Base-by-base conservation (phyloP, 108 stramenopile species). In the Fragilaria crotonensis region DNA sequence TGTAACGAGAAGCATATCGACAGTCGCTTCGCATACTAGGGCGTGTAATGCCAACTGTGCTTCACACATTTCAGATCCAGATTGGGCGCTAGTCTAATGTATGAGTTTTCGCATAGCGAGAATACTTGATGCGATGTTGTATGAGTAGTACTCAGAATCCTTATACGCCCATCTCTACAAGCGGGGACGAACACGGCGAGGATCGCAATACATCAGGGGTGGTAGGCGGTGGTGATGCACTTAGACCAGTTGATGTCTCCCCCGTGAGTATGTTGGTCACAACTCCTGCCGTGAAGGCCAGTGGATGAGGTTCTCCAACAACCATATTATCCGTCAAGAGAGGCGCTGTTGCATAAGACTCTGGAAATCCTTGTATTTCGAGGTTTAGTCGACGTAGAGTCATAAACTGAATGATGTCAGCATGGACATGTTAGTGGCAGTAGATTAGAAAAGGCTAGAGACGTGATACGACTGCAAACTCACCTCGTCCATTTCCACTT, bases 401-500 rank as follows among this genome's bases (percentile, higher is more conserved):
- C 85, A 93, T 79, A 54, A 93, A 93, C 73, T 85, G 48, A 66
- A 52, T 48, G 17, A 57, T 2, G 26, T 14, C 31, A 55, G 32
- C 9, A 54, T 33, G 22, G 25, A 11, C 3, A 21, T 9, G 3
- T 48, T 36, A 20, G 36, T 41, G 36, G 14, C n/a, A n/a, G n/a
- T n/a, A n/a, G n/a, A n/a, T n/a, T n/a, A n/a, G n/a, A n/a, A n/a
- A n/a, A n/a, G n/a, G n/a, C n/a, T n/a, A n/a, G n/a, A n/a, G n/a
- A n/a, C 7, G 36, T 41, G 14, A 41, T 41, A 28, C 4, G 1
- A 52, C 14, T 55, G 22, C 1, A 17, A 11, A 72, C 73, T 60
- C 41, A 78, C 76, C 68, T 89, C 90, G 68, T 93, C 90, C 85
- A 89, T 87, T 62, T 93, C 90, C 19, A 93, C 90, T 60, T 93